phyloP scores from a whole-genome alignment of 495 filamentous ascomycete species.

The Chlorociboria aeruginascens region DNA sequence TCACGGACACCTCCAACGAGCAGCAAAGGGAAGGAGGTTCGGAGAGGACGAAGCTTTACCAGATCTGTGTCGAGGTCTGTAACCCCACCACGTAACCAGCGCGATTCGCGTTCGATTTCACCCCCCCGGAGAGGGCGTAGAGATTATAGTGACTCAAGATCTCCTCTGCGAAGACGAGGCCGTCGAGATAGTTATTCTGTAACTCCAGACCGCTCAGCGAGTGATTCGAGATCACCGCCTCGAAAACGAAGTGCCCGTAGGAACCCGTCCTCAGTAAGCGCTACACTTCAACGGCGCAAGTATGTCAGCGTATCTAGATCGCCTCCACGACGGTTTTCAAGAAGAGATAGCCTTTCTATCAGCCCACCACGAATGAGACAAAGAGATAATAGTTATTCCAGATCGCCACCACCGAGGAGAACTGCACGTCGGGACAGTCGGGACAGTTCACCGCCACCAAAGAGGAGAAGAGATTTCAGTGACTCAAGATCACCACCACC shows the following conservation, averaged over 20 bases:
- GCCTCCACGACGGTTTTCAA: slow-evolving; percentile 3
- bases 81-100: slow-evolving; percentile 9
- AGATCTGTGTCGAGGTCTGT: slow-evolving; percentile 25
- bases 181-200: slow-evolving; percentile 1
- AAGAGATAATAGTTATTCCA: slow-evolving; percentile 10
- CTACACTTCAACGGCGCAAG: slow-evolving; percentile 5
- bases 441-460: slow-evolving; percentile 13
- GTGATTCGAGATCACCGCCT: slow-evolving; percentile 16
- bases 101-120: slow-evolving; percentile 10
- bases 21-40: slow-evolving; percentile 2
- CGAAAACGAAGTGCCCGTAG: slow-evolving; percentile 6
- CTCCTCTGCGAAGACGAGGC: slow-evolving; percentile 3
- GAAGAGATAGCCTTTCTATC: slow-evolving; percentile 6
- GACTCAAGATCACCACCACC: slow-evolving; percentile 18
- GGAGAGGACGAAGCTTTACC: slow-evolving; percentile 19
- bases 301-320: slow-evolving; percentile 11
- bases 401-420: slow-evolving; percentile 12
- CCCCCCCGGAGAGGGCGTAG: slow-evolving; percentile 23
- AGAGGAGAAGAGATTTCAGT: slow-evolving; percentile 18
- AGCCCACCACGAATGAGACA: slow-evolving; percentile 10
- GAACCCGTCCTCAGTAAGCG: slow-evolving; percentile 17
- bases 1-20: slow-evolving; percentile 24
- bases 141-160: slow-evolving; percentile 9
- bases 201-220: slow-evolving; percentile 2
- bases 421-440: slow-evolving; percentile 5